These are phyloP conservation scores for Phytophthora sansomeana DNA, from an alignment of 352 stramenopile genomes.

Conservation along the genomic window DNA sequence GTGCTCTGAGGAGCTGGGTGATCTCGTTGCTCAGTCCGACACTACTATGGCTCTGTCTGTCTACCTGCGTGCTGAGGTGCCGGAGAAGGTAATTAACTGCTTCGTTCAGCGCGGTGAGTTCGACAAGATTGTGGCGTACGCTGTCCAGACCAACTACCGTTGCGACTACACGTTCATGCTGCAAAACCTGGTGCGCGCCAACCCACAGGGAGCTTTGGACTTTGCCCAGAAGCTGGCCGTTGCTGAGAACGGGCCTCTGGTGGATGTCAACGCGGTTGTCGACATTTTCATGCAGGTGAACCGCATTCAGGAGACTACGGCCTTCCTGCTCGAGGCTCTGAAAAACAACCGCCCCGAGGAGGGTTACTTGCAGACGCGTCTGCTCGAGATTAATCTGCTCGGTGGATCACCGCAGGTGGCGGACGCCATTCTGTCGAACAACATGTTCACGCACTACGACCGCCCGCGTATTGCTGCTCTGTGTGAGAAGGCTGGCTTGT, in stretches of 20 bases:
- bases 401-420: conserved; percentile 98
- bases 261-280: conserved; percentile 99
- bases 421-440: conserved; percentile 99
- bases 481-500: conserved; percentile 98
- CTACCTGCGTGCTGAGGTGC: conserved; percentile 97
- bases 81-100: conserved; percentile 99
- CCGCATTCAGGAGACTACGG: conserved; percentile 98
- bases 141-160: conserved; percentile 96
- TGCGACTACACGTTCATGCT: conserved; percentile 99
- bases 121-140: conserved; percentile 98
- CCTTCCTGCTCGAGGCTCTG: conserved; percentile 99
- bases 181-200: conserved; percentile 98
- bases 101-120: conserved; percentile 99
- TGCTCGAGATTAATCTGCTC: conserved; percentile 99
- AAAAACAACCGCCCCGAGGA: conserved; percentile 99
- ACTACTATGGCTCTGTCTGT: conserved; percentile 98
- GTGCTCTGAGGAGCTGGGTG: conserved; percentile 97
- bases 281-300: conserved; percentile 99
- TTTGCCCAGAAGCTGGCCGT: conserved; percentile 98
- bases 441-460: conserved; percentile 99
- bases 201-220: conserved; percentile 97
- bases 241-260: conserved; percentile 93
- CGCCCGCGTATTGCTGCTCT: conserved; percentile 97
- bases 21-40: conserved; percentile 96
- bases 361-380: conserved; percentile 98